phyloP scores from a whole-genome alignment of 148 eudicot genomes.

The Cornus controversa region DNA sequence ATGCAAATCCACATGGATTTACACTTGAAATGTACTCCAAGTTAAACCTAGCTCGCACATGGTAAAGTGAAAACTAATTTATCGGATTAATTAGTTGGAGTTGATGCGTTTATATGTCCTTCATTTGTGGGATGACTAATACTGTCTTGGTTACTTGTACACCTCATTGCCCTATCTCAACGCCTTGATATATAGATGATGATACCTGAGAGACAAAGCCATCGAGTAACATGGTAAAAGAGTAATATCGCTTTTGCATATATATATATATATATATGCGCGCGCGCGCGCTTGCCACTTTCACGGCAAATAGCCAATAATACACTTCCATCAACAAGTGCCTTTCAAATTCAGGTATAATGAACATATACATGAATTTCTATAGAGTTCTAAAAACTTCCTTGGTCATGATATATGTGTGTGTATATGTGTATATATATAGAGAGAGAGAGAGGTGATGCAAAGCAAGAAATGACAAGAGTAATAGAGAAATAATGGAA shows the following conservation, averaged over 20 bases:
- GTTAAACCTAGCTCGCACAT: background rate
- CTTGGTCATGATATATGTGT: too few relatives aligned
- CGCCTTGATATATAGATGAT: background rate
- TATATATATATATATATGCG: too few relatives aligned
- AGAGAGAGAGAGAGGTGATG: too few relatives aligned
- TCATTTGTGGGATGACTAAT: too few relatives aligned
- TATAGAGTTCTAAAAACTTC: too few relatives aligned
- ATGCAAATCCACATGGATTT: background rate
- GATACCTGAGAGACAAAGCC: constrained; percentile 1
- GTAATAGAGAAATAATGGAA: too few relatives aligned
- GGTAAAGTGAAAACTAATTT: background rate
- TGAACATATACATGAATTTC: too few relatives aligned
- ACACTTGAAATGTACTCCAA: constrained; percentile 8
- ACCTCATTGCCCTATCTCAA: background rate
- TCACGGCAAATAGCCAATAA: too few relatives aligned
- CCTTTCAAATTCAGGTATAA: too few relatives aligned
- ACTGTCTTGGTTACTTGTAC: background rate
- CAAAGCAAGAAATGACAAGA: background rate
- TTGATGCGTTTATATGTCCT: background rate
- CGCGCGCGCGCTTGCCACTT: too few relatives aligned
- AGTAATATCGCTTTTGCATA: background rate
- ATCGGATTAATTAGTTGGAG: background rate
- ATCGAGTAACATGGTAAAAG: constrained; percentile 1
- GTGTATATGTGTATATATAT: background rate
- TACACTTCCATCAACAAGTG: too few relatives aligned